Conservation (phyloP, 2,329 filamentous ascomycete species). For the Colletotrichum aenigma region DNA sequence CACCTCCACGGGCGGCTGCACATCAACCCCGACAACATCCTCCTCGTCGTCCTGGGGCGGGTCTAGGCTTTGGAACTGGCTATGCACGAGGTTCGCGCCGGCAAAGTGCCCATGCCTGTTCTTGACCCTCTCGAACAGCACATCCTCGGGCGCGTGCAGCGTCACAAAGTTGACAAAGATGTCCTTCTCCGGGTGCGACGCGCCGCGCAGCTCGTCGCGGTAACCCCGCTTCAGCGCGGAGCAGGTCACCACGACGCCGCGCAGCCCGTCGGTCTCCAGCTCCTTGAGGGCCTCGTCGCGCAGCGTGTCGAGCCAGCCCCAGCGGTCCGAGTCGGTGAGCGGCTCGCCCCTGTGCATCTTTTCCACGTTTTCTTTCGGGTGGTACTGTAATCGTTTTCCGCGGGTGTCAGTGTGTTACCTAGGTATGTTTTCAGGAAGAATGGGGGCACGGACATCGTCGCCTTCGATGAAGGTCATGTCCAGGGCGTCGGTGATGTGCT, state of each 20-base stretch:
- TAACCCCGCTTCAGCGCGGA: conserved; percentile 82
- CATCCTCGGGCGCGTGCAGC: conserved; percentile 66
- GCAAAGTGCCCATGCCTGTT: conserved; percentile 74
- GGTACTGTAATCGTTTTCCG: conserved; percentile 47
- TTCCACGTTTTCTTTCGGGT: conserved; percentile 67
- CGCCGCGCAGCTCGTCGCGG: conserved; percentile 69
- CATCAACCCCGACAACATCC: conserved; percentile 60
- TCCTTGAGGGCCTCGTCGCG: conserved; percentile 50
- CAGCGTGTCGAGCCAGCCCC: conserved; percentile 75
- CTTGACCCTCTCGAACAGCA: conserved; percentile 65
- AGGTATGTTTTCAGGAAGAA: background rate
- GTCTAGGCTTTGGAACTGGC: conserved; percentile 72
- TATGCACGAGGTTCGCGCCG: conserved; percentile 75
- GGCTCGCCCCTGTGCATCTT: conserved; percentile 76
- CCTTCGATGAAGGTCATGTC: conserved; percentile 62
- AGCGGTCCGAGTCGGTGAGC: conserved; percentile 76
- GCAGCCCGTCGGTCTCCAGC: conserved; percentile 40
- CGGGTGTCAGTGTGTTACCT: background rate
- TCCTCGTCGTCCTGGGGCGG: conserved; percentile 60
- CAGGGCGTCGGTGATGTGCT: conserved; percentile 52
- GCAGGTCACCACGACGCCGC: conserved; percentile 75
- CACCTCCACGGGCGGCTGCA: conserved; percentile 43
- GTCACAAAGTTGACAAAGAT: conserved; percentile 75
- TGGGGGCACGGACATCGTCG: conserved; percentile 56
- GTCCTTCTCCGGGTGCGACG: conserved; percentile 57